Base-by-base conservation (phyloP, 1,139 yeast genomes). In the Trichomonascaceae sp. region DNA sequence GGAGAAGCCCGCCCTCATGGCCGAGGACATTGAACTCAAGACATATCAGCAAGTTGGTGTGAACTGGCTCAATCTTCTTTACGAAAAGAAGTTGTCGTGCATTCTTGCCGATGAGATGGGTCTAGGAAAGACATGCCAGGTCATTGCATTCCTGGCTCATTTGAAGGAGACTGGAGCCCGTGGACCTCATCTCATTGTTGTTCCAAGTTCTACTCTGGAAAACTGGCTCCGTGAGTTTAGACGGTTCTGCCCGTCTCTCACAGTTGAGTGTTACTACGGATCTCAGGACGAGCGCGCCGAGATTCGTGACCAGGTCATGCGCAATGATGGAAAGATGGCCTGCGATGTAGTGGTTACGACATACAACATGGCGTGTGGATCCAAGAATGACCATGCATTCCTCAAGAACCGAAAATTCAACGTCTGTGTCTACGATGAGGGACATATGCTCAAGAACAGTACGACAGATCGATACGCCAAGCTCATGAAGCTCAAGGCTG, bases 61-160 rank as follows among this genome's bases (percentile, higher is more conserved):
- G 36, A 89, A 89, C 54, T 92, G 99, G 99, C 64, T 92, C 36
- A 70, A 77, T 43, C 57, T 89, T 36, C 64, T 92, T 27, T 89
- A 87, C 55, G 73, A 71, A 39, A 74, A 80, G 49, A 69, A 74
- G 16, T 64, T 89, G 37, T 84, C 96, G 5, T 87, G 98, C 59
- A 89, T 89, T 38, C 64, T 89, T 32, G 99, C 98, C 0, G 99
- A 89, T 59, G 99, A 89, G 56, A 85, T 87, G 97, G 97, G 97
- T 9, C 64, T 89, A 34, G 98, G 98, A 38, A 89, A 89, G 54
- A 89, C 97, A 0, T 80, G 94, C 56, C 97, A 89, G 59, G 94
- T 89, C 18, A 85, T 89, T 57, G 71, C 96, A n/a, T 87, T 89
- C 51, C 60, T 89, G 52, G 85, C 97, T 1, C 76, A 80, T 50